These are phyloP conservation scores for Daldinia sp. DNA, from an alignment of 2,329 filamentous ascomycete species.

Conservation along the genomic window DNA sequence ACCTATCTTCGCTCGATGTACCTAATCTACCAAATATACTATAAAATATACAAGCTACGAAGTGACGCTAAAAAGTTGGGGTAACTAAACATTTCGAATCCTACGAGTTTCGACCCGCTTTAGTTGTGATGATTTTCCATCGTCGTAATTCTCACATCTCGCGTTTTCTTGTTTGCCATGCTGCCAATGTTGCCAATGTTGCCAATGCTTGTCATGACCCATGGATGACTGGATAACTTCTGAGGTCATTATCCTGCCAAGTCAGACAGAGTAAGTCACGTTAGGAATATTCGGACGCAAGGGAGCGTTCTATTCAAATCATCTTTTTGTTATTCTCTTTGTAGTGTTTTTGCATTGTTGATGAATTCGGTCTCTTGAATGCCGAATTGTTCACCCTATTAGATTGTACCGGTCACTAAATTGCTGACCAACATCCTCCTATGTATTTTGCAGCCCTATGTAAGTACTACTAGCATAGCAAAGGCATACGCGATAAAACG, in stretches of 20 bases:
- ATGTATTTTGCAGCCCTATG: not conserved
- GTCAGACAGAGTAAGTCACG: not conserved
- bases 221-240: constrained; percentile 2
- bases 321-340: too few species aligned
- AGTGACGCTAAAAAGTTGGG: constrained; percentile 6
- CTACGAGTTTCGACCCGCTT: constrained; percentile 22
- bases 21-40: not conserved
- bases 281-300: not conserved
- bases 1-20: not conserved
- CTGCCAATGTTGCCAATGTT: too few species aligned
- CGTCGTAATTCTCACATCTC: constrained; percentile 5
- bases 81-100: constrained; percentile 24
- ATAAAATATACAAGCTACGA: not conserved
- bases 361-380: not conserved
- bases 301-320: not conserved
- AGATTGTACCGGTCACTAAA: not conserved
- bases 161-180: constrained; percentile 1
- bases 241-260: not conserved
- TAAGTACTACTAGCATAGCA: not conserved
- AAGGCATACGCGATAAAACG: constrained; percentile 3
- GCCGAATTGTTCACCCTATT: not conserved
- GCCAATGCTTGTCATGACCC: not conserved
- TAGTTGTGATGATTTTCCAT: constrained; percentile 11
- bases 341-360: too few species aligned
- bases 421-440: not conserved